phyloP scores from a whole-genome alignment of 257 asterid species.

The Ilex asprella region DNA sequence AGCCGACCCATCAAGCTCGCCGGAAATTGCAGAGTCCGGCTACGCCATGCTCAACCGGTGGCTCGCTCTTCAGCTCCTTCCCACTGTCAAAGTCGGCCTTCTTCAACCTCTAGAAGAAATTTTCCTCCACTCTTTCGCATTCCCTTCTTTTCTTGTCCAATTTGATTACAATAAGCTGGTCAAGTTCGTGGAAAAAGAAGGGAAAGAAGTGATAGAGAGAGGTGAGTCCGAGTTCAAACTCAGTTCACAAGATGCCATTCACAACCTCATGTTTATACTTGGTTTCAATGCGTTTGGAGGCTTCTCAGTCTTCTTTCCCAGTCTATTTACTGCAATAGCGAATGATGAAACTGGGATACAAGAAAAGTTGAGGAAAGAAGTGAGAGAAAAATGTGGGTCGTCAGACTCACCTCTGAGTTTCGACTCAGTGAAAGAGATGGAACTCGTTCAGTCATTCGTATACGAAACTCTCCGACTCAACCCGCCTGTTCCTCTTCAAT shows the following conservation, averaged over 20 bases:
- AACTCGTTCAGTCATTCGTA: slow-evolving; percentile 59
- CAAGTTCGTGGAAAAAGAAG: slow-evolving; percentile 39
- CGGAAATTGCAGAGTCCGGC: slow-evolving; percentile 48
- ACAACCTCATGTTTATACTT: slow-evolving; percentile 60
- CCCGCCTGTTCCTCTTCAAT: slow-evolving; percentile 84
- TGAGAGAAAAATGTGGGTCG: slow-evolving; percentile 32
- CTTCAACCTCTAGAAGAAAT: slow-evolving; percentile 72
- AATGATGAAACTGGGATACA: slow-evolving; percentile 33
- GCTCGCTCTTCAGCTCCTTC: slow-evolving; percentile 73
- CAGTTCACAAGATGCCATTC: slow-evolving; percentile 59
- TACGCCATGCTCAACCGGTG: slow-evolving; percentile 50
- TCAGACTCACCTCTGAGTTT: slow-evolving; percentile 29
- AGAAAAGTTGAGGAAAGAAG: slow-evolving; percentile 49
- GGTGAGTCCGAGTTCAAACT: slow-evolving; percentile 55
- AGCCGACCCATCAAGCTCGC: slow-evolving; percentile 49
- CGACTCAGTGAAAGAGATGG: slow-evolving; percentile 49
- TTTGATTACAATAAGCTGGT: slow-evolving; percentile 59
- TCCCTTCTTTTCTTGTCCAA: slow-evolving; percentile 58
- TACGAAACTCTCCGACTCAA: slow-evolving; percentile 64
- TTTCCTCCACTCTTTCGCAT: slow-evolving; percentile 74
- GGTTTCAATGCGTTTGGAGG: slow-evolving; percentile 95
- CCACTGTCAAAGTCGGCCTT: slow-evolving; percentile 35
- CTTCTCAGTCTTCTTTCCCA: slow-evolving; percentile 36
- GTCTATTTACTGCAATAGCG: slow-evolving; percentile 37
- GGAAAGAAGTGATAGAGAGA: slow-evolving; percentile 32